Conservation (phyloP, 371 early-diverging fungal genomes). For the Syncephalastrum sp. region DNA sequence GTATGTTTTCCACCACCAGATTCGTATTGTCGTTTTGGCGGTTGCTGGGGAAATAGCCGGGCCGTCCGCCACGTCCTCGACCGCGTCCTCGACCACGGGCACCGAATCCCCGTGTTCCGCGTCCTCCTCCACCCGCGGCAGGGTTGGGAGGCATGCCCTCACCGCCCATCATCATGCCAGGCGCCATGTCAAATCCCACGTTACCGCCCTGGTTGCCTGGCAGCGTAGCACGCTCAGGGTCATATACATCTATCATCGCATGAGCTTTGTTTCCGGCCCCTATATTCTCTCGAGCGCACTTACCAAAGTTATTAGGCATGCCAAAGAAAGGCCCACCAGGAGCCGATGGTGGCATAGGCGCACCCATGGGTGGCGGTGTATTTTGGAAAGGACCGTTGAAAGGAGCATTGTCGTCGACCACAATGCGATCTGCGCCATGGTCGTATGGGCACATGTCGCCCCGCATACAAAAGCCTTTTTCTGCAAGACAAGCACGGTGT, state of each 20-base stretch:
- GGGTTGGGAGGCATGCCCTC: slow-evolving; percentile 12
- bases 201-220: slow-evolving; percentile 5
- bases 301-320: slow-evolving; percentile 25
- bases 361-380: slow-evolving; percentile 18
- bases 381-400: slow-evolving; percentile 27
- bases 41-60: slow-evolving; percentile 5
- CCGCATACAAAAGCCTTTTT: slow-evolving; percentile 79
- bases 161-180: slow-evolving; percentile 16
- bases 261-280: neutral
- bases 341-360: slow-evolving; percentile 13
- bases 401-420: slow-evolving; percentile 58
- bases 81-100: slow-evolving; percentile 32
- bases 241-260: slow-evolving; percentile 14
- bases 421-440: slow-evolving; percentile 75
- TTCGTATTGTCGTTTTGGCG: slow-evolving; percentile 39
- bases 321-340: slow-evolving; percentile 17
- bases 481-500: slow-evolving; percentile 5
- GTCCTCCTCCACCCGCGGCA: slow-evolving; percentile 20
- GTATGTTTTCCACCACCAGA: slow-evolving; percentile 73
- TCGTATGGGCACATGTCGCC: slow-evolving; percentile 82
- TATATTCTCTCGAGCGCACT: neutral
- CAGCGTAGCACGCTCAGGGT: slow-evolving; percentile 18
- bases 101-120: slow-evolving; percentile 12
- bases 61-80: slow-evolving; percentile 21
- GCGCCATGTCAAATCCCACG: slow-evolving; percentile 10